Percentiles rank a stretch among this genome's conserved stretches.
Conservation (phyloP, 495 filamentous ascomycete genomes). For the Penicillium cosmopolitanum region DNA sequence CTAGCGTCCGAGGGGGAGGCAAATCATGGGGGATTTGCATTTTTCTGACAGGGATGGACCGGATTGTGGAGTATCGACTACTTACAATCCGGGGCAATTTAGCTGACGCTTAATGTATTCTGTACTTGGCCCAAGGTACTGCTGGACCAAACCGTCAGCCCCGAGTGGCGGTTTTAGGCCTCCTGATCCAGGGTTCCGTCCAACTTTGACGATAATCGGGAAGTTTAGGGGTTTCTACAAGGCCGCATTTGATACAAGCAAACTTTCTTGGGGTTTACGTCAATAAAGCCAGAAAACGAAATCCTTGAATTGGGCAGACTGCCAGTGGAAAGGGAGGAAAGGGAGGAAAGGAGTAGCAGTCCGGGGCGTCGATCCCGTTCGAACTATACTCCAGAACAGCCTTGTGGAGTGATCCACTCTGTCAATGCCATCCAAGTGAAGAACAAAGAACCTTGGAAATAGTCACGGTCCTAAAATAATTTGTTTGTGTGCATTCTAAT, state of each 20-base stretch:
- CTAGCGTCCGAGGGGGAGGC: constrained; percentile 21
- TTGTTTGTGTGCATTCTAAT: neutral
- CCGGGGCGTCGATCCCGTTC: constrained; percentile 1
- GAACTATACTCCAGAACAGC: neutral
- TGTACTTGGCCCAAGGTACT: constrained; percentile 21
- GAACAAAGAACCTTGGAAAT: too few relatives aligned
- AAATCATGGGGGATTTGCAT: constrained; percentile 23
- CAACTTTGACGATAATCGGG: constrained; percentile 19
- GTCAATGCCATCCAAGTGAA: neutral
- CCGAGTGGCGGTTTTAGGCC: constrained; percentile 27
- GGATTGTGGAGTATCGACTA: constrained; percentile 22
- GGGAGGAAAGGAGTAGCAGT: neutral
- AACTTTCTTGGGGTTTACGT: neutral
- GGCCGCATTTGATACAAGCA: neutral
- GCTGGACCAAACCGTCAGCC: neutral
- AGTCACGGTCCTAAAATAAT: neutral
- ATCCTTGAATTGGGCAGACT: neutral
- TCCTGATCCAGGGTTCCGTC: constrained; percentile 16
- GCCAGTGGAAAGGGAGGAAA: neutral
- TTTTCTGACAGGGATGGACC: neutral
- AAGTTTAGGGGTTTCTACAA: constrained; percentile 13
- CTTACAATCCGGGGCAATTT: neutral
- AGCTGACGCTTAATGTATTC: neutral
- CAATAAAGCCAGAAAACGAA: neutral
- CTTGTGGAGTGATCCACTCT: constrained; percentile 8